A percentile compares a stretch with the other conserved stretches of the same genome.
These are phyloP conservation scores for Hypholoma fasciculare DNA, from an alignment of 768 basidiomycete species.

Conservation along the genomic window DNA sequence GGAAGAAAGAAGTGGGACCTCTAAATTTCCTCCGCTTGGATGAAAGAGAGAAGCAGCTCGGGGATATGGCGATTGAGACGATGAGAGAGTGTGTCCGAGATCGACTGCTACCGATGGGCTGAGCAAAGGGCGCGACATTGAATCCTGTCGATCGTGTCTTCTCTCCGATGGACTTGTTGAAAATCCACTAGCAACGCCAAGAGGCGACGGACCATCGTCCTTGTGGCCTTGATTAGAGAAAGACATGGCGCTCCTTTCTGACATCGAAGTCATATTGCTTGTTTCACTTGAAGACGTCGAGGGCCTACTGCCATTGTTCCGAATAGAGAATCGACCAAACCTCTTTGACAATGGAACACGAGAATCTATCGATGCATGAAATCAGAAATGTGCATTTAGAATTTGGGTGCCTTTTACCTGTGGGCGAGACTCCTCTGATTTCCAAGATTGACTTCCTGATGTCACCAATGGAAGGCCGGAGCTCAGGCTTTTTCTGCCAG, in stretches of 20 bases:
- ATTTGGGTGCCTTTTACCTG: background rate
- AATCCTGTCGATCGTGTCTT: slow-evolving; percentile 4
- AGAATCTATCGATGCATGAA: background rate
- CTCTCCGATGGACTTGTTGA: background rate
- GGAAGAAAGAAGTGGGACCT: slow-evolving; percentile 8
- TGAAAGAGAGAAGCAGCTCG: background rate
- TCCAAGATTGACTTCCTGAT: slow-evolving; percentile 27
- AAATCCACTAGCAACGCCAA: background rate
- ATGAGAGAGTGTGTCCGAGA: background rate
- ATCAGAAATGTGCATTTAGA: too few species aligned
- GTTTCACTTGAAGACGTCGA: slow-evolving; percentile 12
- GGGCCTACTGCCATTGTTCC: slow-evolving; percentile 4
- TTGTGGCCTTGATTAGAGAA: background rate
- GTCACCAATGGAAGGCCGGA: slow-evolving; percentile 37
- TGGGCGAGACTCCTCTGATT: slow-evolving; percentile 16
- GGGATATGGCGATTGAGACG: background rate
- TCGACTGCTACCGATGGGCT: slow-evolving; percentile 1
- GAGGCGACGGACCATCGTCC: slow-evolving; percentile 9
- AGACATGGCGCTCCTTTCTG: background rate
- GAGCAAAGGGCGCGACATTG: slow-evolving; percentile 1
- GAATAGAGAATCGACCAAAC: background rate
- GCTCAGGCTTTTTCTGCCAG: slow-evolving; percentile 39
- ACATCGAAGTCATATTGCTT: background rate
- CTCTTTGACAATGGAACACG: background rate
- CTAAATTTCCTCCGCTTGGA: slow-evolving; percentile 6